Conservation (phyloP, 2,329 filamentous ascomycete species). For the Bipolaris cookei region DNA sequence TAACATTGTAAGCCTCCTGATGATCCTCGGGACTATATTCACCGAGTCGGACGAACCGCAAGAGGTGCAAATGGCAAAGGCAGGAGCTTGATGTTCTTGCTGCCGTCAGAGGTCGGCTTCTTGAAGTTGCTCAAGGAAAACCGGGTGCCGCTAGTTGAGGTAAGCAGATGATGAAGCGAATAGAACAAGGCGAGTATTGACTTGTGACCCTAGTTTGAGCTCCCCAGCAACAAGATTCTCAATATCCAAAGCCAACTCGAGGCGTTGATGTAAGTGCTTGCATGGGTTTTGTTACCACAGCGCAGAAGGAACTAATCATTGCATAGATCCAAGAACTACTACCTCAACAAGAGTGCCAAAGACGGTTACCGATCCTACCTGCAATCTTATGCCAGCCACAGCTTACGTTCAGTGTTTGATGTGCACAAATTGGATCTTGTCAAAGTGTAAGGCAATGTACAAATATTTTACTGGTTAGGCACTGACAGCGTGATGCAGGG, state of each 20-base stretch:
- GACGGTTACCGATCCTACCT: conserved; percentile 87
- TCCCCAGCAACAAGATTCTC: conserved; percentile 88
- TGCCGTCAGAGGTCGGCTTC: conserved; percentile 92
- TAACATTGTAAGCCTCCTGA: conserved; percentile 62
- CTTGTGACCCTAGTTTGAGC: conserved; percentile 68
- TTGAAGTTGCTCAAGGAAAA: conserved; percentile 88
- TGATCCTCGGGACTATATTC: conserved; percentile 72
- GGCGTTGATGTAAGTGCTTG: not conserved
- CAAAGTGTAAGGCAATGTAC: conserved; percentile 62
- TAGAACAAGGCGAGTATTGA: not conserved
- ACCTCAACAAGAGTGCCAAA: conserved; percentile 84
- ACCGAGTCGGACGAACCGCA: conserved; percentile 93
- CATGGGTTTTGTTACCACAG: conserved; percentile 60
- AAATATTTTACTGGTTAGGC: too few species aligned
- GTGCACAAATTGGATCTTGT: conserved; percentile 81
- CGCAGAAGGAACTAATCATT: conserved; percentile 75
- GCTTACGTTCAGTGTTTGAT: conserved; percentile 81
- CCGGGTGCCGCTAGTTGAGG: conserved; percentile 86
- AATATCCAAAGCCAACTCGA: conserved; percentile 27
- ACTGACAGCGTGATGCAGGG: conserved; percentile 38
- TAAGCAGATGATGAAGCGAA: not conserved
- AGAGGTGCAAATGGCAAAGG: conserved; percentile 83
- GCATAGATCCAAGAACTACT: conserved; percentile 94
- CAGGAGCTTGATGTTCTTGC: conserved; percentile 88
- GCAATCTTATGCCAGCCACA: conserved; percentile 91